phyloP scores from a whole-genome alignment of 441 rosid species.

The Corymbia citriodora region DNA sequence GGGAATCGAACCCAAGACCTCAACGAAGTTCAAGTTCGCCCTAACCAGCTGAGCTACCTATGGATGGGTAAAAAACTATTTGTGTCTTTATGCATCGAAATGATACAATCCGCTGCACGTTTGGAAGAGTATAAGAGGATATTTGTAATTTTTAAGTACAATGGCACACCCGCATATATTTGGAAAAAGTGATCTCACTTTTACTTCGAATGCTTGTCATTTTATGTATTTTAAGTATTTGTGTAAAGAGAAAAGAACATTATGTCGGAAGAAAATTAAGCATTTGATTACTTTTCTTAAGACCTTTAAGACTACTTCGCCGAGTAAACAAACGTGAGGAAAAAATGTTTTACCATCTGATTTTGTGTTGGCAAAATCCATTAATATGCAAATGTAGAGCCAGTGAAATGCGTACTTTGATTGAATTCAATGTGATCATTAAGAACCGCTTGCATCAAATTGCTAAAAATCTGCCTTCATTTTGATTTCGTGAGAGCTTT shows the following conservation, averaged over 20 bases:
- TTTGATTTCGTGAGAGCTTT: neutral
- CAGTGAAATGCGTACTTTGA: neutral
- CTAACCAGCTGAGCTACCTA: too few species aligned
- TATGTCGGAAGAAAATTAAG: neutral
- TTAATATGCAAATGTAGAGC: neutral
- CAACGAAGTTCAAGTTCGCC: too few species aligned
- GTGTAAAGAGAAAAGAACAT: neutral
- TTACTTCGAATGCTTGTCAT: neutral
- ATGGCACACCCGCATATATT: neutral
- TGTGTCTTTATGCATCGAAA: neutral
- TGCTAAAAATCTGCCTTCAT: neutral
- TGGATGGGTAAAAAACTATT: too few species aligned
- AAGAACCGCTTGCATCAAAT: neutral
- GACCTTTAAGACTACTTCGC: neutral
- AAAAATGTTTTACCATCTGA: neutral
- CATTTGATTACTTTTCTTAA: neutral
- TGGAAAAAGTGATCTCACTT: neutral
- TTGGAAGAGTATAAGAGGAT: neutral
- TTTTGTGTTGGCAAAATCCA: neutral
- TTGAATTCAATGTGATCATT: neutral
- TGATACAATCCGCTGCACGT: neutral
- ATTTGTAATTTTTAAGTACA: neutral
- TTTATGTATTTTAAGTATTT: neutral
- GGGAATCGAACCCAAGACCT: too few species aligned
- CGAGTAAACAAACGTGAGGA: neutral